Evolutionary conservation across 192 early-diverging fungal species (phyloP).

Genomic region (Coemansia sp.): DNA sequence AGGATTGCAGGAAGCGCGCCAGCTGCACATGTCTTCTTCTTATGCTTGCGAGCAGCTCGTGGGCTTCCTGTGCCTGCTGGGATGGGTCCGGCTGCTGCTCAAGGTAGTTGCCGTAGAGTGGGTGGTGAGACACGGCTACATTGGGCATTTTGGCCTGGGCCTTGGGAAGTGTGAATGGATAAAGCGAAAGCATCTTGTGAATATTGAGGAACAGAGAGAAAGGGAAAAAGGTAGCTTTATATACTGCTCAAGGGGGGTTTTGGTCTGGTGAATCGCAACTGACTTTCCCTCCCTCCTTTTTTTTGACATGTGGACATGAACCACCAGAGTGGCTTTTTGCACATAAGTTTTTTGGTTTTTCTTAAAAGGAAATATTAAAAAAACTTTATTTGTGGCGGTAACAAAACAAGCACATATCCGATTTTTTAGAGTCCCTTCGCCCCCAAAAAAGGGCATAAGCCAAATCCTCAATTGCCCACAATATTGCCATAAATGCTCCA

Average conservation of each 20-base stretch:
- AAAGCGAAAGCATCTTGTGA: neutral
- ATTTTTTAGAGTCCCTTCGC: no score
- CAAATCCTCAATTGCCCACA: no score
- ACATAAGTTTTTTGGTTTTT: neutral
- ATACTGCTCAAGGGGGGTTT: neutral
- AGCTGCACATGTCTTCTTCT: slow-evolving; percentile 28
- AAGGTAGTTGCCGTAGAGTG: neutral
- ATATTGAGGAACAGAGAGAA: no score
- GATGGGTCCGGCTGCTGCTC: neutral
- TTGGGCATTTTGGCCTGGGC: neutral
- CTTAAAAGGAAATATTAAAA: slow-evolving; percentile 23
- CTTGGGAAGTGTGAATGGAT: neutral
- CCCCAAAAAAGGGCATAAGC: no score
- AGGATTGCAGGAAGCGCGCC: slow-evolving; percentile 10
- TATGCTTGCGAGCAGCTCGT: slow-evolving; percentile 31
- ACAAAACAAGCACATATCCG: no score
- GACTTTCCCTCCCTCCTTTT: no score
- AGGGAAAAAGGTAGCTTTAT: neutral
- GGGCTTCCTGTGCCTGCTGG: slow-evolving; percentile 18
- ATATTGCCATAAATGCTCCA: slow-evolving; percentile 25
- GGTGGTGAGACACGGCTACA: neutral
- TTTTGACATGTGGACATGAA: neutral
- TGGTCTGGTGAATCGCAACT: no score
- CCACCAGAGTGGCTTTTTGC: neutral
- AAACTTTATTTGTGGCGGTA: slow-evolving; percentile 13